phyloP scores from a whole-genome alignment of 1,284 basidiomycete species.

The Meripilus lineatus region DNA sequence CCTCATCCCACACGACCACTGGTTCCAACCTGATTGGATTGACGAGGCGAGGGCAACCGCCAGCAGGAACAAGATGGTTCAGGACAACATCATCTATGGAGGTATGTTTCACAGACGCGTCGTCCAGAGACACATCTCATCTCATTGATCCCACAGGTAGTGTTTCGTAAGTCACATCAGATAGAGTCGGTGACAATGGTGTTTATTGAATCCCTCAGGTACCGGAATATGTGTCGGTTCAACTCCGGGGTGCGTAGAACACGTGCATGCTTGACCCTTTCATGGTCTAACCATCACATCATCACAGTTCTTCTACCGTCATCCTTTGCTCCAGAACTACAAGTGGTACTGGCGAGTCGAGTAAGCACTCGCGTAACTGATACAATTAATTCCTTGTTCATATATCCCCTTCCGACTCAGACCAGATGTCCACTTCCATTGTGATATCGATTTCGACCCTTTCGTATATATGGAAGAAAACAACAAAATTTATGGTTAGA shows the following conservation, averaged over 20 bases:
- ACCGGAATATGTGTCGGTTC: slow-evolving; percentile 57
- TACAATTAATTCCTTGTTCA: slow-evolving; percentile 27
- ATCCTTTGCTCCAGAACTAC: slow-evolving; percentile 39
- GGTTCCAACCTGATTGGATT: slow-evolving; percentile 63
- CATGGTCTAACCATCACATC: slow-evolving; percentile 3
- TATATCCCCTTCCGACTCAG: slow-evolving; percentile 40
- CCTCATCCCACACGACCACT: slow-evolving; percentile 41
- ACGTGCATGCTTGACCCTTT: not conserved
- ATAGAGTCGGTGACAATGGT: not conserved
- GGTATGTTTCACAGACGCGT: slow-evolving; percentile 25
- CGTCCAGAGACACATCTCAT: slow-evolving; percentile 9
- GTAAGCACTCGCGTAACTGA: too few relatives aligned
- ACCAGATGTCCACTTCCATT: slow-evolving; percentile 70
- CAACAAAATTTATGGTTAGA: slow-evolving; percentile 60
- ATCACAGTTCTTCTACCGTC: slow-evolving; percentile 55
- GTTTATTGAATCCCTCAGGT: slow-evolving; percentile 17
- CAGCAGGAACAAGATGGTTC: slow-evolving; percentile 52
- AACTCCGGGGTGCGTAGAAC: slow-evolving; percentile 47
- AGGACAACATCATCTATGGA: slow-evolving; percentile 61
- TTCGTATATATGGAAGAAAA: slow-evolving; percentile 75
- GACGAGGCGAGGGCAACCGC: slow-evolving; percentile 60
- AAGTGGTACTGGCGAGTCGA: slow-evolving; percentile 32
- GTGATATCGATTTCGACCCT: slow-evolving; percentile 70
- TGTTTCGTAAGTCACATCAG: slow-evolving; percentile 13
- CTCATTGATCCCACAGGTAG: slow-evolving; percentile 14